Percentiles rank a stretch among this genome's conserved stretches.
Evolutionary conservation across 208 protist species (phyloP).

Genomic region (Strigomonas galati): DNA sequence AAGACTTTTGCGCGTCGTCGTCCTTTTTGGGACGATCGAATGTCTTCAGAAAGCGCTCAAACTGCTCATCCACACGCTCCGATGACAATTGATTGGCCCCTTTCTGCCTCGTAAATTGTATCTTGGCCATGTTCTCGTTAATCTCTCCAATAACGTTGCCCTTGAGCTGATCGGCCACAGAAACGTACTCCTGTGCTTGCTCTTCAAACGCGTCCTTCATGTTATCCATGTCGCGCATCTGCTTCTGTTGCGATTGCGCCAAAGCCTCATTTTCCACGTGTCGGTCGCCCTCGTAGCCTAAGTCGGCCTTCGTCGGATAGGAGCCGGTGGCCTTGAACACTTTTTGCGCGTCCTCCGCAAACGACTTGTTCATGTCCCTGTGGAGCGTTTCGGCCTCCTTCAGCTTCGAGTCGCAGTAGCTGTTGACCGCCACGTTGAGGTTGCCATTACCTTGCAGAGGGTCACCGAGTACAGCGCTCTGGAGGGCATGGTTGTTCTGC

Average conservation of each 20-base stretch:
- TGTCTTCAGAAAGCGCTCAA: constrained; percentile 83
- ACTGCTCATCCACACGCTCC: constrained; percentile 85
- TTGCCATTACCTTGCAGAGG: constrained; percentile 26
- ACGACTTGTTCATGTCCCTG: constrained; percentile 71
- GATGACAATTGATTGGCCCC: constrained; percentile 63
- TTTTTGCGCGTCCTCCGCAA: constrained; percentile 62
- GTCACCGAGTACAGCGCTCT: constrained; percentile 66
- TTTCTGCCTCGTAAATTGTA: constrained; percentile 68
- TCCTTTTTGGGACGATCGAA: constrained; percentile 42
- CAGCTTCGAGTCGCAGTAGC: constrained; percentile 69
- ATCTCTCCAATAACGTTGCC: constrained; percentile 50
- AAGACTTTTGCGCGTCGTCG: not conserved
- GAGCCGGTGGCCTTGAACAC: constrained; percentile 41
- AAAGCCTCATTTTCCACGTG: constrained; percentile 49
- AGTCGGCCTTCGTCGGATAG: constrained; percentile 72
- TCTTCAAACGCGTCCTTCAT: constrained; percentile 29
- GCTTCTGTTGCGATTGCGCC: constrained; percentile 31
- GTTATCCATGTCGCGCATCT: constrained; percentile 51
- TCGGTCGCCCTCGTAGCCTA: constrained; percentile 85
- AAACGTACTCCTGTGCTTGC: constrained; percentile 20
- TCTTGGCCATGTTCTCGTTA: constrained; percentile 80
- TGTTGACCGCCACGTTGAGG: constrained; percentile 70
- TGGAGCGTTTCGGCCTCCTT: constrained; percentile 72
- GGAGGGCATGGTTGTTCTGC: constrained; percentile 82
- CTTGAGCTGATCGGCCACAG: constrained; percentile 16